Percentiles rank a stretch among this genome's conserved stretches.
These are phyloP conservation scores for Cladorrhinum sp. DNA, from an alignment of 2,329 filamentous ascomycete genomes.

Conservation along the genomic window DNA sequence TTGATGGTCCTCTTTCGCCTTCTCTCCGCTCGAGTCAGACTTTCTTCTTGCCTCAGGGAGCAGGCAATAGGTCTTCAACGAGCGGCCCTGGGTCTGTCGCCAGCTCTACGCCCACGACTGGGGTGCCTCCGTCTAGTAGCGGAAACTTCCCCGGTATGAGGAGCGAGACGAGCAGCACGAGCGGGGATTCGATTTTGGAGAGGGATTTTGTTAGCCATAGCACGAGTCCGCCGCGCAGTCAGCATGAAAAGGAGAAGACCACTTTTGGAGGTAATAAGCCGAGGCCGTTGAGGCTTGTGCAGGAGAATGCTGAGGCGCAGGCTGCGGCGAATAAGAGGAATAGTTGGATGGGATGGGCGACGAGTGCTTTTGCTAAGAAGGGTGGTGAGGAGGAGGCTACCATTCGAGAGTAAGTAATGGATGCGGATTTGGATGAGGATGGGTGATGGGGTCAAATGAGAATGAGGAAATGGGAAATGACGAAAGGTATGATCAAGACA, in stretches of 20 bases:
- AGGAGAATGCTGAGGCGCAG: constrained; percentile 63
- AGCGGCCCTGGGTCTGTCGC: constrained; percentile 47
- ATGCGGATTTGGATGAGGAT: background rate
- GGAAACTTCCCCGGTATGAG: constrained; percentile 72
- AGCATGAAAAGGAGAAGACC: constrained; percentile 54
- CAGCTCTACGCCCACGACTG: constrained; percentile 40
- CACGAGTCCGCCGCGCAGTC: constrained; percentile 50
- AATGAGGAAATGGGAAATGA: background rate
- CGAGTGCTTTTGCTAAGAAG: constrained; percentile 46
- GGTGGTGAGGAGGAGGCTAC: constrained; percentile 34
- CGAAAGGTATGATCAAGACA: background rate
- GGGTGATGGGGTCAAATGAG: background rate
- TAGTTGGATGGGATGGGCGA: constrained; percentile 63
- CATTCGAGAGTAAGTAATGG: constrained; percentile 30
- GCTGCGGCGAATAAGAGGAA: constrained; percentile 53
- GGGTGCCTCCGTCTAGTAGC: constrained; percentile 38
- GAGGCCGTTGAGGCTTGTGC: constrained; percentile 79
- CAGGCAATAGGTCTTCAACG: constrained; percentile 44
- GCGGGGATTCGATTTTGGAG: constrained; percentile 62
- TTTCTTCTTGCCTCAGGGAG: constrained; percentile 56
- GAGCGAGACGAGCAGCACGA: constrained; percentile 62
- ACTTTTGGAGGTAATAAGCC: constrained; percentile 70
- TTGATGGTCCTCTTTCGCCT: constrained; percentile 61
- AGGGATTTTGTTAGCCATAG: constrained; percentile 44
- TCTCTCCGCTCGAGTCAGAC: constrained; percentile 59